Evolutionary conservation across 2,329 filamentous ascomycete genomes (phyloP).

Genomic region (Trichoderma oligosporum): DNA sequence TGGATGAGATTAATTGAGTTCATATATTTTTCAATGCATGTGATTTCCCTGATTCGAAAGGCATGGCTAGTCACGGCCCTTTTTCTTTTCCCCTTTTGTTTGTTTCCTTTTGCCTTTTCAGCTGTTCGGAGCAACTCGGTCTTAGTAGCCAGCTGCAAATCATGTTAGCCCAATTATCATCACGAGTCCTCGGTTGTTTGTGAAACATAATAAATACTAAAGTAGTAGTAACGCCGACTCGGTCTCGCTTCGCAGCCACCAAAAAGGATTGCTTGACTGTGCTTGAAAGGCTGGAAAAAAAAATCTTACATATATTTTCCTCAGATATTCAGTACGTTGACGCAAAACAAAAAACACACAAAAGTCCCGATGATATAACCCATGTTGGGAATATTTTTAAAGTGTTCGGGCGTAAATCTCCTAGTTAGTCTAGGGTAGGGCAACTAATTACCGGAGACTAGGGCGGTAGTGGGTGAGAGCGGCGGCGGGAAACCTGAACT

Average conservation of each 20-base stretch:
- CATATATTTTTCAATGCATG: not conserved
- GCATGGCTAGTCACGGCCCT: not conserved
- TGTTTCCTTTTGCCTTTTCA: not conserved
- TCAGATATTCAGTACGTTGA: not conserved
- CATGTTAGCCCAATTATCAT: slow-evolving; percentile 1
- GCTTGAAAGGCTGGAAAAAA: not conserved
- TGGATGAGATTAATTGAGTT: not conserved
- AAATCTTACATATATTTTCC: not conserved
- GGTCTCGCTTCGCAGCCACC: slow-evolving; percentile 1
- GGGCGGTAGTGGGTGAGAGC: slow-evolving; percentile 3
- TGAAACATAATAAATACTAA: not conserved
- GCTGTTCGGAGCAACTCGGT: not conserved
- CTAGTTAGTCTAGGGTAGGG: slow-evolving; percentile 10
- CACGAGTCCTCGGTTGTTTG: slow-evolving; percentile 14
- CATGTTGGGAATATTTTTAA: too few relatives aligned
- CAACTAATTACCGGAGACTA: slow-evolving; percentile 15
- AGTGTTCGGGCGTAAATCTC: too few relatives aligned
- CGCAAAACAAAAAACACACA: not conserved
- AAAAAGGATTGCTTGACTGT: not conserved
- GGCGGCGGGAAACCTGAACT: slow-evolving; percentile 9
- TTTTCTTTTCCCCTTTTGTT: not conserved
- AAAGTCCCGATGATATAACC: not conserved
- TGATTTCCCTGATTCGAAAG: not conserved
- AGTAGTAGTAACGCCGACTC: slow-evolving; percentile 15
- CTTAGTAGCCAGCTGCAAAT: not conserved